These are phyloP conservation scores for Podospora fimiseda DNA, from an alignment of 495 filamentous ascomycete species.

Conservation along the genomic window DNA sequence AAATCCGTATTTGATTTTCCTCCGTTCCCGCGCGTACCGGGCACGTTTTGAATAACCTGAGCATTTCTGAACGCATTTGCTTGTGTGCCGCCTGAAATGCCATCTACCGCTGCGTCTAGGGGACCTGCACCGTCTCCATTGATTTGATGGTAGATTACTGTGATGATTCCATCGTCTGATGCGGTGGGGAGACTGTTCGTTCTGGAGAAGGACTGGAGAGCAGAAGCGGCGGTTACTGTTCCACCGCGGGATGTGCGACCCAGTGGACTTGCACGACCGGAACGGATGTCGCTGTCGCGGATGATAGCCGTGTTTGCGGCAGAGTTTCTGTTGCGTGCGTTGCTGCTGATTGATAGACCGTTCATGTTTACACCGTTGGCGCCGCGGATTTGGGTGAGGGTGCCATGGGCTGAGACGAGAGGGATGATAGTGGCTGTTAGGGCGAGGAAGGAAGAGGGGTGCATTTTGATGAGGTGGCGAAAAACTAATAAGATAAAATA, in stretches of 20 bases:
- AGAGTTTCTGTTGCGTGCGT: constrained; percentile 44
- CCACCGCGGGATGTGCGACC: constrained; percentile 53
- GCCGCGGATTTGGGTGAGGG: constrained; percentile 45
- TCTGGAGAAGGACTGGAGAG: constrained; percentile 43
- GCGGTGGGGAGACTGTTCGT: constrained; percentile 12
- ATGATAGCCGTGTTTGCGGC: constrained; percentile 50
- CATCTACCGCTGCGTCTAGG: constrained; percentile 42
- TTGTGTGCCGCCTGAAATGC: constrained; percentile 51
- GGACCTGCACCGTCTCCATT: constrained; percentile 51
- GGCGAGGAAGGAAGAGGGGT: constrained; percentile 21
- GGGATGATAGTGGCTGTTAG: constrained; percentile 15
- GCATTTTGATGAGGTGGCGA: constrained; percentile 25
- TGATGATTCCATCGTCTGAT: not conserved
- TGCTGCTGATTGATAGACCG: constrained; percentile 48
- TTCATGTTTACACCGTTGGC: constrained; percentile 52
- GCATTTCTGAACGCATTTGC: constrained; percentile 47
- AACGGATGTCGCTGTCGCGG: constrained; percentile 40
- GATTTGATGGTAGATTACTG: constrained; percentile 5
- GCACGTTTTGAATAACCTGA: constrained; percentile 52
- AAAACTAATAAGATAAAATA: not conserved
- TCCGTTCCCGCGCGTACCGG: constrained; percentile 47
- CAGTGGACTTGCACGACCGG: constrained; percentile 43
- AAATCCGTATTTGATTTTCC: constrained; percentile 47
- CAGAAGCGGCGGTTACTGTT: constrained; percentile 43
- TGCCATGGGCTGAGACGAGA: constrained; percentile 37